phyloP scores from a whole-genome alignment of 2,329 filamentous ascomycete genomes.

The Colletotrichum cuscutae region DNA sequence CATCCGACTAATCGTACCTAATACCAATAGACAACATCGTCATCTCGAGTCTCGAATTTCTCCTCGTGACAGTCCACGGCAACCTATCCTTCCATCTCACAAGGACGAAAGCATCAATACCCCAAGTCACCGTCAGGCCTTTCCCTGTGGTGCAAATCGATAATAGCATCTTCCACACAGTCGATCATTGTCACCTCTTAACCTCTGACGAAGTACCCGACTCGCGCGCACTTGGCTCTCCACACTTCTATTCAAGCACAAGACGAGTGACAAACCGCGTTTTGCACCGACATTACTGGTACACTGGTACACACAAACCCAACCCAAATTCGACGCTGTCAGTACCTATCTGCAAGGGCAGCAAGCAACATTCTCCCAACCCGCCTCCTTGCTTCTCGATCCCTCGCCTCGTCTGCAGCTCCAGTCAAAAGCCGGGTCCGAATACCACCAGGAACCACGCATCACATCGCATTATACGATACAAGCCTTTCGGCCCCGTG shows the following conservation, averaged over 20 bases:
- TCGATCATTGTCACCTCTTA: slow-evolving; percentile 6
- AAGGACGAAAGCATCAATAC: slow-evolving; percentile 9
- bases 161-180: not conserved
- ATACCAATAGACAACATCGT: slow-evolving; percentile 15
- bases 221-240: slow-evolving; percentile 24
- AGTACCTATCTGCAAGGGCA: slow-evolving; percentile 11
- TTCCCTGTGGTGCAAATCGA: slow-evolving; percentile 10
- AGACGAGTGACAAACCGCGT: slow-evolving; percentile 9
- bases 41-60: slow-evolving; percentile 28
- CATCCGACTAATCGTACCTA: slow-evolving; percentile 8
- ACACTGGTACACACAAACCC: not conserved
- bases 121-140: slow-evolving; percentile 4
- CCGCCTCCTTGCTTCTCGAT: slow-evolving; percentile 2
- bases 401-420: slow-evolving; percentile 11
- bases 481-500: slow-evolving; percentile 17
- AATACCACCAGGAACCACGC: not conserved
- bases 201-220: slow-evolving; percentile 30
- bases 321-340: not conserved
- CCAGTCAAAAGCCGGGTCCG: slow-evolving; percentile 3
- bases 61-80: slow-evolving; percentile 20
- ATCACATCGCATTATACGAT: slow-evolving; percentile 15
- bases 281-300: not conserved
- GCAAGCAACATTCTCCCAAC: not conserved
- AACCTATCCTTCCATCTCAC: slow-evolving; percentile 6
- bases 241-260: slow-evolving; percentile 21